These are phyloP conservation scores for Nothopassalora personata DNA, from an alignment of 2,329 filamentous ascomycete species.

Conservation along the genomic window DNA sequence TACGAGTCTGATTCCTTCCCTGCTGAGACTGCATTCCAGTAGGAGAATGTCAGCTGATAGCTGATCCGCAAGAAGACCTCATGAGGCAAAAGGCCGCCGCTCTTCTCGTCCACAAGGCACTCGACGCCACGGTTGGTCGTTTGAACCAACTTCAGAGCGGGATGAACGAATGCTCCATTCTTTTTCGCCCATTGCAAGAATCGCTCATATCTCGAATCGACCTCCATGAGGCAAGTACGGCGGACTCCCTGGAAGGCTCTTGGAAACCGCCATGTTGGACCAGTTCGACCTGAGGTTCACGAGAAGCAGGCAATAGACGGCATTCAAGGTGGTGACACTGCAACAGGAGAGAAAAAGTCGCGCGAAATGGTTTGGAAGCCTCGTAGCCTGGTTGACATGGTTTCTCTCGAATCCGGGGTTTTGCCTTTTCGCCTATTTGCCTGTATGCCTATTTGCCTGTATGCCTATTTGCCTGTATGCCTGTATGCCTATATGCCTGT, in stretches of 20 bases:
- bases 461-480: no score
- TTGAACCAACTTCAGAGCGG: not conserved
- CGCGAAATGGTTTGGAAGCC: no score
- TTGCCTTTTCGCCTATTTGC: no score
- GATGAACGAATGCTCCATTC: constrained; percentile 1
- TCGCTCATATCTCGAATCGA: not conserved
- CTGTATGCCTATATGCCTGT: no score
- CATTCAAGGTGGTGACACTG: no score
- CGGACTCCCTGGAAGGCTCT: no score
- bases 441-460: no score
- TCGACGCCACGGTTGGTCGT: not conserved
- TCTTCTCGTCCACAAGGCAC: not conserved
- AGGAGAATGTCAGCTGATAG: constrained; percentile 1
- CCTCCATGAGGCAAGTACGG: not conserved
- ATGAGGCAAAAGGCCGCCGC: constrained; percentile 15
- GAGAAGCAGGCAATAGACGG: no score
- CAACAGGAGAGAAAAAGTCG: no score
- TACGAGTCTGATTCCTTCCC: not conserved
- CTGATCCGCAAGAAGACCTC: constrained; percentile 14
- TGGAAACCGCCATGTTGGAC: not conserved
- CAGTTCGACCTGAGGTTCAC: no score
- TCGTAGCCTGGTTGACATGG: no score
- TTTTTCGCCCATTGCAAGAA: not conserved
- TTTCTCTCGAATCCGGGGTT: no score
- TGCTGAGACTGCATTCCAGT: constrained; percentile 6